Conservation (phyloP, 768 basidiomycete species). For the Lactarius trivialis region DNA sequence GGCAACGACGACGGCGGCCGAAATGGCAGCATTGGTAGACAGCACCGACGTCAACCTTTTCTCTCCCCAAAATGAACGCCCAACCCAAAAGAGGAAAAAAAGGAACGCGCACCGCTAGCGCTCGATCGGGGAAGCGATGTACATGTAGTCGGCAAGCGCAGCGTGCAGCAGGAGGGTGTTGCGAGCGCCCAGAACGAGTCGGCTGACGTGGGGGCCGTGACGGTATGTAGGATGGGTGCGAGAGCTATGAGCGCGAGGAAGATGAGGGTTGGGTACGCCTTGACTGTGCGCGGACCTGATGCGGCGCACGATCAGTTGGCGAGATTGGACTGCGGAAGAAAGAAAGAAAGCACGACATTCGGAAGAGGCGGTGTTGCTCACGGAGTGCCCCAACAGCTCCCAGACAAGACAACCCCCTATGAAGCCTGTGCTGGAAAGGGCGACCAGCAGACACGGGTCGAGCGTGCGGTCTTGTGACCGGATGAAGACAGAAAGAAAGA, state of each 20-base stretch:
- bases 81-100: background rate
- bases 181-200: slow-evolving; percentile 96
- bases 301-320: background rate
- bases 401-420: slow-evolving; percentile 54
- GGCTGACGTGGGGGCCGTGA: slow-evolving; percentile 91
- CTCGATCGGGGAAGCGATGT: slow-evolving; percentile 31
- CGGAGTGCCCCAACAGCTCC: slow-evolving; percentile 44
- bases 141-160: slow-evolving; percentile 77
- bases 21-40: slow-evolving; percentile 88
- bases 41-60: slow-evolving; percentile 71
- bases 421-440: slow-evolving; percentile 55
- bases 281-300: slow-evolving; percentile 60
- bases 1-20: slow-evolving; percentile 87
- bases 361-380: slow-evolving; percentile 29
- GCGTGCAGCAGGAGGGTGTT: slow-evolving; percentile 80
- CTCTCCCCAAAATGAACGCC: background rate
- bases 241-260: too few relatives aligned
- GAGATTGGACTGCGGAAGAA: background rate
- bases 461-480: slow-evolving; percentile 55
- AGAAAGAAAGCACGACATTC: slow-evolving; percentile 17
- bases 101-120: slow-evolving; percentile 16
- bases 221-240: too few relatives aligned
- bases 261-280: too few relatives aligned
- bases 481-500: slow-evolving; percentile 78
- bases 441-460: slow-evolving; percentile 65